Conservation (phyloP, 2,329 filamentous ascomycete genomes). For the Penicillium sclerotiorum region DNA sequence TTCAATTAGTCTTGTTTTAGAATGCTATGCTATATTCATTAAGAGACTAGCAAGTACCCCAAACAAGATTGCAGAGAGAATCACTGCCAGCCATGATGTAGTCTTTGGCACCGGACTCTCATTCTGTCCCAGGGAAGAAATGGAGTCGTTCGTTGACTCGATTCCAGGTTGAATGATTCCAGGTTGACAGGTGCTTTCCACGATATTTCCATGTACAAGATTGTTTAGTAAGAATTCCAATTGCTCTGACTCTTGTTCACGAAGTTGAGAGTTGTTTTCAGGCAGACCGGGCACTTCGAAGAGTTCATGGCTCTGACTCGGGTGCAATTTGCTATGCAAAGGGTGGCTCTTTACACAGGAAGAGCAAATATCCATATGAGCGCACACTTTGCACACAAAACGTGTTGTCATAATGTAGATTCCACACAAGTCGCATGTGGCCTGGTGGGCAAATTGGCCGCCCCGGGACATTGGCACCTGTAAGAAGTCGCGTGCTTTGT, state of each 20-base stretch:
- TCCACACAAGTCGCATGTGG: background rate
- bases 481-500: constrained; percentile 5
- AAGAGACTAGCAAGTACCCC: constrained; percentile 1
- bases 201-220: background rate
- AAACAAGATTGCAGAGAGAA: background rate
- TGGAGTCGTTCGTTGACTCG: background rate
- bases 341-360: background rate
- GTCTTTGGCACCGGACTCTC: background rate
- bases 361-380: background rate
- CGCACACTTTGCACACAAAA: background rate
- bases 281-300: background rate
- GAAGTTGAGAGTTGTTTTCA: constrained; percentile 1
- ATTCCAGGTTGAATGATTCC: background rate
- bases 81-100: background rate
- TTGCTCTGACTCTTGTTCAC: background rate
- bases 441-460: background rate
- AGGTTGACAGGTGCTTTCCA: background rate
- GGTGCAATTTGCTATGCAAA: constrained; percentile 2
- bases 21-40: no score
- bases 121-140: background rate
- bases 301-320: constrained; percentile 4
- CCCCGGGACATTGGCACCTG: background rate
- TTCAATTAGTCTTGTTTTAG: no score
- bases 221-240: background rate
- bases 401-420: background rate